A percentile compares a stretch with the other conserved stretches of the same genome.
These are phyloP conservation scores for Coprinopsis cinerea DNA, from an alignment of 768 basidiomycete genomes.

Conservation along the genomic window DNA sequence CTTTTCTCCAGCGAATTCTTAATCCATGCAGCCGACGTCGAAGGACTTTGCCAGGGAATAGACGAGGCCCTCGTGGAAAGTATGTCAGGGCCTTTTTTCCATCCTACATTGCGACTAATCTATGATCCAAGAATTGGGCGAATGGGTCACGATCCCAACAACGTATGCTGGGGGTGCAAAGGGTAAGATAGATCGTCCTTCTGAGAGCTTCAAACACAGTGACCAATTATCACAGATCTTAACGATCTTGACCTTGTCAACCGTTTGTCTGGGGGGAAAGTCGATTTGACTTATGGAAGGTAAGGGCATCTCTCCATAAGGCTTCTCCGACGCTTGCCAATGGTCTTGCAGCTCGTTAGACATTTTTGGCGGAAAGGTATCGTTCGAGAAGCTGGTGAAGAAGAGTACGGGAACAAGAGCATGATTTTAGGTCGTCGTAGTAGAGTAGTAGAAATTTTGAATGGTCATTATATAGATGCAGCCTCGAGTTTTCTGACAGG, in stretches of 20 bases:
- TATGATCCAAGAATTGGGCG: constrained; percentile 63
- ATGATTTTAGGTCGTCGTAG: background rate
- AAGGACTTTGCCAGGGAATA: constrained; percentile 94
- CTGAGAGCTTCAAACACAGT: background rate
- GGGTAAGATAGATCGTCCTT: constrained; percentile 38
- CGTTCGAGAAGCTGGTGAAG: constrained; percentile 49
- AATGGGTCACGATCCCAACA: constrained; percentile 88
- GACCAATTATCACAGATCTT: constrained; percentile 47
- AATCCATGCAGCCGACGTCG: constrained; percentile 97
- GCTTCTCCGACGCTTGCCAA: background rate
- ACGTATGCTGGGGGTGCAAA: constrained; percentile 98
- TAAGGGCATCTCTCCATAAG: constrained; percentile 19
- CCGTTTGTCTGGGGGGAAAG: constrained; percentile 70
- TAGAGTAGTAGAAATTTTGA: constrained; percentile 23
- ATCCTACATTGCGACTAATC: constrained; percentile 10
- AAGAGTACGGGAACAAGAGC: constrained; percentile 13
- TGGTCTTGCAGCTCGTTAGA: constrained; percentile 42
- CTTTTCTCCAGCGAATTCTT: constrained; percentile 68
- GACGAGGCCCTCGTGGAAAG: constrained; percentile 83
- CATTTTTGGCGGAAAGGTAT: constrained; percentile 68
- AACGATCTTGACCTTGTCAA: constrained; percentile 80
- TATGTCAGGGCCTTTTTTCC: constrained; percentile 29
- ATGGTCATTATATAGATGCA: no score
- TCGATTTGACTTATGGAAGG: constrained; percentile 87
- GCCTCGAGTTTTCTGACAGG: no score